Base-by-base conservation (phyloP, 495 filamentous ascomycete species). In the Podospora pseudocomata region DNA sequence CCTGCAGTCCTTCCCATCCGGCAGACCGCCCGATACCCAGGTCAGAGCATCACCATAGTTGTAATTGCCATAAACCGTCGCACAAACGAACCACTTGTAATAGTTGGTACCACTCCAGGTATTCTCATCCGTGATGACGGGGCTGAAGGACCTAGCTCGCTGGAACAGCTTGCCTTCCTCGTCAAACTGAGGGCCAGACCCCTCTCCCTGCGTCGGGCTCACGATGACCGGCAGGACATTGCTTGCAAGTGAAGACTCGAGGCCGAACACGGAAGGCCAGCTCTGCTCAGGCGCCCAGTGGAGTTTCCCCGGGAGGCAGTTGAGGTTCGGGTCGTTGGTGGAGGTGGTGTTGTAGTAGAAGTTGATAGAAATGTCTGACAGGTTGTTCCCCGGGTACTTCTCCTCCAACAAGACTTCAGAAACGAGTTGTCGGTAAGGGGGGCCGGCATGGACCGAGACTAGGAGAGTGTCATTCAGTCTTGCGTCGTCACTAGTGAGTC, bases 281-380 rank as follows among this genome's bases (percentile, higher is more conserved):
- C 39, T 49, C 39, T 49, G 39, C 39, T 49, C 39, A 49, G 39
- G 55, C n/a, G n/a, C 23, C 55, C 55, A 58, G 55, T 20, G 23
- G 55, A 58, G 55, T 20, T 58, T 58, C 6, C 55, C 55, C 0
- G 55, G n/a, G 55, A 19, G 23, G 55, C 55, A 19, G 1, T 20
- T 15, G 18, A 2, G 5, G 55, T 23, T 26, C 11, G 39, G 39
- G 39, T 58, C 55, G 55, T 19, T 58, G n/a, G 1, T 58, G 16
- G n/a, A 20, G 55, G n/a, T 58, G 55, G 55, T 58, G 55, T 58
- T 58, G 55, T 58, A 58, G 23, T 58, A 58, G 55, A 58, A 58
- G 55, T 19, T 58, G 3, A 26, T 11, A 19, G 55, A 58, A 18
- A 19, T 26, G 23, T 19, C 23, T 1, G n/a, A 20, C n/a, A 5